Evolutionary conservation across 768 basidiomycete genomes (phyloP).

Genomic region (Tylopilus vinaceipallidus): DNA sequence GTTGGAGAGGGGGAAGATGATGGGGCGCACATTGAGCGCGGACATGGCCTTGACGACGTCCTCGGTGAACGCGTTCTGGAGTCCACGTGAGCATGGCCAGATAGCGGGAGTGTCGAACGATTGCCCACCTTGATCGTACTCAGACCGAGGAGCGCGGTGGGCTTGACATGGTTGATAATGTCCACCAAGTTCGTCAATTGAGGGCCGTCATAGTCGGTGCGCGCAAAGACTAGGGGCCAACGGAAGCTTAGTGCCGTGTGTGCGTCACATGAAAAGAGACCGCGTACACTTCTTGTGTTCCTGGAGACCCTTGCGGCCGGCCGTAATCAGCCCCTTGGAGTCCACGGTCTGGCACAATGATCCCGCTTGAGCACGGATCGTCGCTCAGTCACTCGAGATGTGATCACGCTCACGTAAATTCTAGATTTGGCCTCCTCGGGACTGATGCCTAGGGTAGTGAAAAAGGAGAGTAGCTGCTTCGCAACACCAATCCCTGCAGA

Average conservation of each 20-base stretch:
- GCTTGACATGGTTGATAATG: conserved; percentile 69
- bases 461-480: conserved; percentile 48
- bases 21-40: conserved; percentile 62
- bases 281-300: conserved; percentile 70
- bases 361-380: conserved; percentile 10
- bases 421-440: conserved; percentile 64
- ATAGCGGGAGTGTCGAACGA: not conserved
- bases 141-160: conserved; percentile 75
- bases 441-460: conserved; percentile 51
- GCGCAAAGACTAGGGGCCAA: conserved; percentile 56
- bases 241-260: not conserved
- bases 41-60: conserved; percentile 64
- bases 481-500: conserved; percentile 54
- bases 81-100: not conserved
- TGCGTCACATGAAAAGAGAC: not conserved
- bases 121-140: conserved; percentile 50
- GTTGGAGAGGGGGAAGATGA: conserved; percentile 82
- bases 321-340: conserved; percentile 73
- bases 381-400: not conserved
- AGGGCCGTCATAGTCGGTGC: conserved; percentile 65
- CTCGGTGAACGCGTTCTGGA: conserved; percentile 57
- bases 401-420: conserved; percentile 54
- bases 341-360: conserved; percentile 56
- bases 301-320: conserved; percentile 63
- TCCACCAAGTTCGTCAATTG: conserved; percentile 59